Conservation (phyloP, 331 rosid species). For the Acacia pycnantha region DNA sequence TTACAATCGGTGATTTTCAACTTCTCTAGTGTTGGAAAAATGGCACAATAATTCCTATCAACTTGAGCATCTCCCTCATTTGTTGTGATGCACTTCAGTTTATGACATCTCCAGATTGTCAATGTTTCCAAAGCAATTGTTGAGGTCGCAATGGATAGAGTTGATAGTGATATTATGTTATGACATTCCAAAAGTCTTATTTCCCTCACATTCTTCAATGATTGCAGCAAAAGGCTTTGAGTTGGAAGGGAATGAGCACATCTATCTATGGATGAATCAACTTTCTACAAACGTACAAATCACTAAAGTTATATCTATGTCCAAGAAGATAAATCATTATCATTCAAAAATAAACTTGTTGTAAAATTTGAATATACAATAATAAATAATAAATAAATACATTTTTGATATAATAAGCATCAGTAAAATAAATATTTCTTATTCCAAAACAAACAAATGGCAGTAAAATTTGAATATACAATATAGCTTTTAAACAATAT, state of each 20-base stretch:
- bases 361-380: no score
- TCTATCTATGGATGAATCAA: background rate
- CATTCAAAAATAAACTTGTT: no score
- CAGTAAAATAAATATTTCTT: no score
- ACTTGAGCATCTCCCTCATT: background rate
- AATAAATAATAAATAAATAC: no score
- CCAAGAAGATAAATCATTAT: no score
- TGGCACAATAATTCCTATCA: background rate
- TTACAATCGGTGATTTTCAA: background rate
- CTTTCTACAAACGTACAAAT: background rate
- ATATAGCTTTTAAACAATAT: no score
- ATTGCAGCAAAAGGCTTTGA: background rate
- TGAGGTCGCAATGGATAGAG: background rate
- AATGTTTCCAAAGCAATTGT: no score
- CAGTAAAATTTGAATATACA: no score
- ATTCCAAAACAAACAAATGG: no score
- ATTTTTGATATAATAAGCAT: no score
- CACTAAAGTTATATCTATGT: no score
- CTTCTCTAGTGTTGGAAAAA: conserved; percentile 15
- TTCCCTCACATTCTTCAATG: background rate
- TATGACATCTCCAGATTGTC: background rate
- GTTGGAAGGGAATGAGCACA: background rate
- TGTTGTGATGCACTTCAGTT: background rate
- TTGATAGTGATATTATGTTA: background rate
- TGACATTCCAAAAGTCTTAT: accelerated